phyloP scores from a whole-genome alignment of 768 basidiomycete genomes.

The Amanita rubescens region DNA sequence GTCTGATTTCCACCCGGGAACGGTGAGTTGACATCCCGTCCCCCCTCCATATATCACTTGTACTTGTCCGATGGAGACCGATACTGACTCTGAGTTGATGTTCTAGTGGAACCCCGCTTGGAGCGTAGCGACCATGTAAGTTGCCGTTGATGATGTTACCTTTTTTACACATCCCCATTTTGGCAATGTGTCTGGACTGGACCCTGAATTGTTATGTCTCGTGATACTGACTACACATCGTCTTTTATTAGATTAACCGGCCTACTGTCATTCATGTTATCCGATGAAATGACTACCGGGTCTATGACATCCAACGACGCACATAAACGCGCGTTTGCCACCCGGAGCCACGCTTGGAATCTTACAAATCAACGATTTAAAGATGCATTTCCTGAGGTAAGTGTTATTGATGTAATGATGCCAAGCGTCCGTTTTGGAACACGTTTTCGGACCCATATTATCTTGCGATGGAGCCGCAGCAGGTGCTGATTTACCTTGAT shows the following conservation, averaged over 20 bases:
- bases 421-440: neutral
- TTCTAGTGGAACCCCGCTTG: constrained; percentile 90
- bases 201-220: constrained; percentile 6
- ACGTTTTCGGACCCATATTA: neutral
- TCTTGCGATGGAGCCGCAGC: neutral
- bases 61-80: neutral
- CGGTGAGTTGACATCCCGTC: constrained; percentile 48
- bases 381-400: constrained; percentile 84
- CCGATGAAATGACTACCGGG: constrained; percentile 96
- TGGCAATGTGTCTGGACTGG: constrained; percentile 6
- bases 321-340: constrained; percentile 74
- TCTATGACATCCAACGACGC: constrained; percentile 73
- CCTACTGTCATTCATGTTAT: constrained; percentile 88
- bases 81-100: constrained; percentile 1
- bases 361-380: constrained; percentile 68
- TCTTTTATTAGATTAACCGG: constrained; percentile 73
- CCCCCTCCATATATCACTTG: neutral
- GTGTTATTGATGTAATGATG: constrained; percentile 20
- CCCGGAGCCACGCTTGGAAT: constrained; percentile 83
- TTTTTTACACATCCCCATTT: constrained; percentile 1
- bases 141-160: constrained; percentile 12
- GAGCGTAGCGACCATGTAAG: constrained; percentile 92
- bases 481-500: constrained; percentile 1
- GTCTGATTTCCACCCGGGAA: constrained; percentile 91
- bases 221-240: constrained; percentile 8